Evolutionary conservation across 2,329 filamentous ascomycete genomes (phyloP).

Genomic region (Cryphonectria japonica): DNA sequence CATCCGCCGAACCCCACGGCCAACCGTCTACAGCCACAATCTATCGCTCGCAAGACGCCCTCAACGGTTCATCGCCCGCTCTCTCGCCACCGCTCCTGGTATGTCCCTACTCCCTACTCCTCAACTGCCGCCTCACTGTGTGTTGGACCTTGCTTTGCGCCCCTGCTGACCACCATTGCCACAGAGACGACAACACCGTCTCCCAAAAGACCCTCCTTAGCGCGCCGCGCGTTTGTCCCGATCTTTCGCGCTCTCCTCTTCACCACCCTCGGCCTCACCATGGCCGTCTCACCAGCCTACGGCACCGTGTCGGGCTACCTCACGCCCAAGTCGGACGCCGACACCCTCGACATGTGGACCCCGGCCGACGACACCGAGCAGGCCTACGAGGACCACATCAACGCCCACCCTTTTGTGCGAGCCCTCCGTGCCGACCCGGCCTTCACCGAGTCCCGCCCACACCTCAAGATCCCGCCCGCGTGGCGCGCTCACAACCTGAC

Average conservation of each 20-base stretch:
- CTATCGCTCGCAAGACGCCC: slow-evolving; percentile 5
- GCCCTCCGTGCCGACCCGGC: slow-evolving; percentile 68
- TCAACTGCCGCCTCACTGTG: not conserved
- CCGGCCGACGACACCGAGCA: slow-evolving; percentile 53
- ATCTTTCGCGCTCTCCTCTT: slow-evolving; percentile 52
- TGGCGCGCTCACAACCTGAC: slow-evolving; percentile 79
- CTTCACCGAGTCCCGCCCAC: slow-evolving; percentile 78
- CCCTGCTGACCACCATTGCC: slow-evolving; percentile 1
- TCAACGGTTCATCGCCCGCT: slow-evolving; percentile 19
- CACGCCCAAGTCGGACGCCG: slow-evolving; percentile 66
- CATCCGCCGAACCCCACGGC: slow-evolving; percentile 21
- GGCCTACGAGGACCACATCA: slow-evolving; percentile 74
- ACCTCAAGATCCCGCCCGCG: slow-evolving; percentile 78
- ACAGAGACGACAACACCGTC: slow-evolving; percentile 30
- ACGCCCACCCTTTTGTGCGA: slow-evolving; percentile 73
- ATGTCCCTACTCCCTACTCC: slow-evolving; percentile 1
- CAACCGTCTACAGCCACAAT: not conserved
- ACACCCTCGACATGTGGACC: slow-evolving; percentile 72
- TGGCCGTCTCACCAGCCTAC: slow-evolving; percentile 58
- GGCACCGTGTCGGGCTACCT: slow-evolving; percentile 52
- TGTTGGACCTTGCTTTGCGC: not conserved
- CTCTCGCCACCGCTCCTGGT: slow-evolving; percentile 32
- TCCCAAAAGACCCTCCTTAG: slow-evolving; percentile 41
- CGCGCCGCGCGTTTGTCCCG: slow-evolving; percentile 51
- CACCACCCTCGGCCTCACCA: slow-evolving; percentile 56